Base-by-base conservation (phyloP, 768 basidiomycete species). In the Daedaleopsis nitida region DNA sequence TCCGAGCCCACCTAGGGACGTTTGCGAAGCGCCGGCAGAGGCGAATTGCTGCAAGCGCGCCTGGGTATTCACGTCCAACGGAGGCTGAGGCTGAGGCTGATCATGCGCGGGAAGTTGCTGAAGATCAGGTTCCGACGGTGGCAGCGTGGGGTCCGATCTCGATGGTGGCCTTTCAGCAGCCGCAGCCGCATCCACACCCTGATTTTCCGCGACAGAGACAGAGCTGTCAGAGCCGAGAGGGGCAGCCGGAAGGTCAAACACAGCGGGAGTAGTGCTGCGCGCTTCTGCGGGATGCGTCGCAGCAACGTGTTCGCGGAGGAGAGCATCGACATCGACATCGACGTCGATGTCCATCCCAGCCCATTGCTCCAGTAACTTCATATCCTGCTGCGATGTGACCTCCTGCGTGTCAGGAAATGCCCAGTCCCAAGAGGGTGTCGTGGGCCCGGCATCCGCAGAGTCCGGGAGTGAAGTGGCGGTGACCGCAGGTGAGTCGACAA, bases 341-440 rank as follows among this genome's bases (percentile, higher is more conserved):
- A 49, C 60, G 27, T 52, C 60, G 34, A 57, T 52, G 35, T 63
- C 57, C 65, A 63, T 57, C 57, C 59, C 65, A 47, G 59, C 53
- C 37, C 59, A 59, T 52, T 58, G 53, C 35, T 61, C 56, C 21
- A 63, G 43, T 48, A 50, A 19, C 55, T 55, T 60, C 59, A 60
- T 54, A 5, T 57, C 53, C 47, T 44, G 49, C 54, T 52, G 43
- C 56, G 44, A 47, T 59, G 21, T 5, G 1, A 23, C 57, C 39
- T 45, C 48, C 63, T 34, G 67, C 50, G 23, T 45, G 23, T 68
- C 66, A 5, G 59, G 45, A 48, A 70, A 64, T 34, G 63, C 21
- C 60, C 67, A 68, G 11, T 66, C 65, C 69, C 69, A 70, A 13
- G 63, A 58, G 21, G 71, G 69, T 23, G 69, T 70, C 17, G 66